Base-by-base conservation (phyloP, 164 flowering plant genomes). In the Sedum album region DNA sequence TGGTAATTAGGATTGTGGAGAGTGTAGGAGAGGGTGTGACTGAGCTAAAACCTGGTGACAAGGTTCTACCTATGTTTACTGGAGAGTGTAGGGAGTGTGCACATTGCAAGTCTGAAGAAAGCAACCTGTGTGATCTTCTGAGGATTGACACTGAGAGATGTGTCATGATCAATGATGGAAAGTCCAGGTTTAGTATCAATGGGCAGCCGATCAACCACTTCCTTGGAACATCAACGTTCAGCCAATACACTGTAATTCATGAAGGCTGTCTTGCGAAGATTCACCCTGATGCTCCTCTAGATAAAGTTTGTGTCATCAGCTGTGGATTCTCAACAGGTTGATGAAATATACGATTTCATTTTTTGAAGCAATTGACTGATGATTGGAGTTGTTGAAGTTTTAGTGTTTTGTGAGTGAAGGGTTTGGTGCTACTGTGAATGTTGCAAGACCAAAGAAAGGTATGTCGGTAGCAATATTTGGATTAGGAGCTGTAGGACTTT, bases 371-470 rank as follows among this genome's bases (percentile, higher is more conserved):
- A n/a, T n/a, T n/a, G n/a, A n/a, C n/a, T n/a, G n/a, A n/a, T n/a
- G n/a, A n/a, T n/a, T n/a, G n/a, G n/a, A n/a, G n/a, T n/a, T n/a
- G n/a, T n/a, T n/a, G n/a, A n/a, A n/a, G n/a, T n/a, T n/a, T n/a
- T n/a, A n/a, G n/a, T n/a, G n/a, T n/a, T n/a, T n/a, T n/a, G n/a
- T n/a, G n/a, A n/a, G 48, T 57, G 65, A 53, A 82, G 83, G 85
- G 33, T 57, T 83, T 70, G 87, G 87, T 53, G 87, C 87, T 17
- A 75, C 82, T 33, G 8, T 84, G 70, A 84, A 84, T 76, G 85
- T 84, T 36, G 87, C 87, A 25, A 82, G 76, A 61, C 87, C 87
- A 1, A 81, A 78, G 39, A 72, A 72, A 72, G 86, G 86, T n/a
- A 72, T 76, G 0, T 68, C 83, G n/a, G 80, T 83, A 41, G 86